Evolutionary conservation across 371 early-diverging fungal genomes (phyloP).

Genomic region (Vairimorpha ceranae): DNA sequence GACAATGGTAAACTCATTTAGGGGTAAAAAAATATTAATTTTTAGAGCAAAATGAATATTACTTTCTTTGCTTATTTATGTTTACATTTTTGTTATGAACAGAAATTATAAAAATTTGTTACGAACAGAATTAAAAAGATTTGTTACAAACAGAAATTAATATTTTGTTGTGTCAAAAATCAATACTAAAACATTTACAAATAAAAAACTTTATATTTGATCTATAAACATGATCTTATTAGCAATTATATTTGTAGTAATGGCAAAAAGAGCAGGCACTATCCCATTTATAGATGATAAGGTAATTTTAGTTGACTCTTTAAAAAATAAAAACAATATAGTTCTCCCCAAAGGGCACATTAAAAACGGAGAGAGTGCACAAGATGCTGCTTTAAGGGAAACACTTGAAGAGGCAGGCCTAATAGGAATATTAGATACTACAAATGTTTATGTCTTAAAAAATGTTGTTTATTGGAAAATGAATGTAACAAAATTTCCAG

Average conservation of each 20-base stretch:
- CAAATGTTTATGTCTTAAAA: background rate
- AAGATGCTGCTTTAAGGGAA: slow-evolving; percentile 57
- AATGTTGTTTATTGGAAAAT: background rate
- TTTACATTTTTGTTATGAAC: no score
- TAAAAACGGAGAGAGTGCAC: slow-evolving; percentile 40
- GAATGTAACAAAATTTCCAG: background rate
- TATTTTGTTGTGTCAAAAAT: no score
- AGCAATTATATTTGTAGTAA: no score
- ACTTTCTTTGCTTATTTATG: no score
- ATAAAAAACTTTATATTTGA: no score
- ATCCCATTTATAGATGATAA: slow-evolving; percentile 6
- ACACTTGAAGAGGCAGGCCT: slow-evolving; percentile 57
- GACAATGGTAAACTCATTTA: slow-evolving; percentile 42
- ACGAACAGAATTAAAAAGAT: no score
- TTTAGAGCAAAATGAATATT: no score
- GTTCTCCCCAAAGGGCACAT: slow-evolving; percentile 60
- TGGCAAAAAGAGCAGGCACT: slow-evolving; percentile 5
- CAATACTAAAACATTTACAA: no score
- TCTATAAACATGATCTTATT: no score
- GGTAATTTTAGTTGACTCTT: slow-evolving; percentile 26
- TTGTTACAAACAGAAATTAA: no score
- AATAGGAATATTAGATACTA: slow-evolving; percentile 29
- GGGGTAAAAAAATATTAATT: slow-evolving; percentile 12
- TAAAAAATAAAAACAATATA: slow-evolving; percentile 23
- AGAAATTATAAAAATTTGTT: no score